Conservation (phyloP, 352 stramenopile species). For the Phytopythium sindhum region DNA sequence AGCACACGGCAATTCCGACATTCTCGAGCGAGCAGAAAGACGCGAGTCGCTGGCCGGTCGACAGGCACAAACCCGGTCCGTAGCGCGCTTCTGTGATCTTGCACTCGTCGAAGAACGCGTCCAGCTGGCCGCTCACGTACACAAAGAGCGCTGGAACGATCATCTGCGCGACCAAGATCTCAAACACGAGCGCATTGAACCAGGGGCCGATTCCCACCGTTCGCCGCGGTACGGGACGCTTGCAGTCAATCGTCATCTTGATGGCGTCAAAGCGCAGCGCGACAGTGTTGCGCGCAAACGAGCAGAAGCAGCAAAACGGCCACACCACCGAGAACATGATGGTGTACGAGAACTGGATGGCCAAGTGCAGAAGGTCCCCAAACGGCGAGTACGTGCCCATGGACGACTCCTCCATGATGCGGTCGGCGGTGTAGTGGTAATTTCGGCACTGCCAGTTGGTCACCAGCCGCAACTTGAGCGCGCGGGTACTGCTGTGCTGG, state of each 20-base stretch:
- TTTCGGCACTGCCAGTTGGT: slow-evolving; percentile 59
- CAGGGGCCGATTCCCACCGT: slow-evolving; percentile 56
- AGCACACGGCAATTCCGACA: slow-evolving; percentile 37
- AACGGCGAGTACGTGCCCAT: slow-evolving; percentile 58
- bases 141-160: slow-evolving; percentile 55
- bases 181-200: slow-evolving; percentile 51
- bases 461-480: slow-evolving; percentile 28
- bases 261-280: slow-evolving; percentile 58
- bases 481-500: slow-evolving; percentile 8
- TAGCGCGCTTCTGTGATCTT: slow-evolving; percentile 34
- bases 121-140: slow-evolving; percentile 61
- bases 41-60: slow-evolving; percentile 21
- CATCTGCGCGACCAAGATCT: slow-evolving; percentile 44
- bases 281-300: slow-evolving; percentile 45
- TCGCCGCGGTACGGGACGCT: slow-evolving; percentile 41
- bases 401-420: slow-evolving; percentile 54
- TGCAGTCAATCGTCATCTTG: slow-evolving; percentile 67
- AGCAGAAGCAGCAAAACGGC: slow-evolving; percentile 58
- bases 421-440: slow-evolving; percentile 54
- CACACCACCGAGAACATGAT: slow-evolving; percentile 69
- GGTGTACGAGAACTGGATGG: slow-evolving; percentile 68
- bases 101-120: slow-evolving; percentile 44
- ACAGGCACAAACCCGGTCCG: slow-evolving; percentile 31
- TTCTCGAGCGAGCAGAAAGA: slow-evolving; percentile 52
- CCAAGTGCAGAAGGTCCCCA: slow-evolving; percentile 50